These are phyloP conservation scores for Claviceps africana DNA, from an alignment of 2,329 filamentous ascomycete species.

Conservation along the genomic window DNA sequence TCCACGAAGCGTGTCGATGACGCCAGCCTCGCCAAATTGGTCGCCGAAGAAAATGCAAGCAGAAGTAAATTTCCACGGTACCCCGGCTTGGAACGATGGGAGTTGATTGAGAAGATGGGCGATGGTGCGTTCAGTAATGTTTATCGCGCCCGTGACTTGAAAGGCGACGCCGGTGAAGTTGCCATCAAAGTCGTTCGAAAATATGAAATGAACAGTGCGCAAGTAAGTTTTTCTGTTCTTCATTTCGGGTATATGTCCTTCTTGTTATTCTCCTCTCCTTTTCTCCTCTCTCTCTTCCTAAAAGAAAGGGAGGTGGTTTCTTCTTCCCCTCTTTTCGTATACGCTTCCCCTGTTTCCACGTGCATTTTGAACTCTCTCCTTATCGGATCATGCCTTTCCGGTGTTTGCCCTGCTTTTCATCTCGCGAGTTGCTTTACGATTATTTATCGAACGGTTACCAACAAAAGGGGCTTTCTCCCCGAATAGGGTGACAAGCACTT, in stretches of 20 bases:
- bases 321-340: not conserved
- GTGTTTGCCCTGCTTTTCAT: not conserved
- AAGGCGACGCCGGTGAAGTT: constrained; percentile 61
- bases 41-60: constrained; percentile 81
- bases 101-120: constrained; percentile 90
- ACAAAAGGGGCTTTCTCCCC: constrained; percentile 29
- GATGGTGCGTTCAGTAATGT: constrained; percentile 98
- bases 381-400: constrained; percentile 11
- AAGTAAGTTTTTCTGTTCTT: constrained; percentile 55
- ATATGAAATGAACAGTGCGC: constrained; percentile 96
- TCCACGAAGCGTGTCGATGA: constrained; percentile 34
- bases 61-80: constrained; percentile 67
- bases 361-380: constrained; percentile 8
- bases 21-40: constrained; percentile 65
- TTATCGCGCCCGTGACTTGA: constrained; percentile 69
- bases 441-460: constrained; percentile 31
- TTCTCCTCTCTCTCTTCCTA: no score
- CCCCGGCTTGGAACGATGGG: constrained; percentile 47
- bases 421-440: constrained; percentile 1
- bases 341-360: not conserved
- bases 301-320: no score
- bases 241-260: constrained; percentile 44
- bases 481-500: constrained; percentile 77
- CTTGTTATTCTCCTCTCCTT: constrained; percentile 3
- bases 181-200: constrained; percentile 98